Evolutionary conservation across 2,329 filamentous ascomycete species (phyloP).

Genomic region (Xylariomycetidae sp.): DNA sequence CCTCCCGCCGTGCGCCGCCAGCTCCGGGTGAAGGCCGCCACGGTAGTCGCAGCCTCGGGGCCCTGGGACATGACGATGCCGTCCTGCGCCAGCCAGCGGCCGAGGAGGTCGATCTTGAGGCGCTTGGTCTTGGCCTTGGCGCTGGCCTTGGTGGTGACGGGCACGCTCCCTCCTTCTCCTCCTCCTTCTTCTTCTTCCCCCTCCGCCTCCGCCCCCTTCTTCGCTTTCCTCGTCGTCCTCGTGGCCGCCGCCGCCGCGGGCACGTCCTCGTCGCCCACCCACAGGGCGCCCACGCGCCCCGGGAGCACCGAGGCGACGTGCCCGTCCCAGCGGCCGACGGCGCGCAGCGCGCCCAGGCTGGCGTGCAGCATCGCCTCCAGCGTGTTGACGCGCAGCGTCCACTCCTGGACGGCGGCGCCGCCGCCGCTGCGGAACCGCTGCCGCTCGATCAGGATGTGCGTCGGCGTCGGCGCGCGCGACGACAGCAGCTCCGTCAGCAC

Average conservation of each 20-base stretch:
- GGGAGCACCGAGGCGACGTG: conserved; percentile 32
- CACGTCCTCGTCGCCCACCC: conserved; percentile 3
- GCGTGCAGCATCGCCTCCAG: conserved; percentile 79
- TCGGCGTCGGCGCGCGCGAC: conserved; percentile 58
- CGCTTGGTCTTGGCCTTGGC: conserved; percentile 41
- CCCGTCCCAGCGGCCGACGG: conserved; percentile 36
- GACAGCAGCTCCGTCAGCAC: conserved; percentile 32
- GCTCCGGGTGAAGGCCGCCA: no score
- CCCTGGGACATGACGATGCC: conserved; percentile 12
- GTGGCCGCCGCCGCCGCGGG: conserved; percentile 4
- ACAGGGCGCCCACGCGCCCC: conserved; percentile 28
- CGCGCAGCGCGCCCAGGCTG: conserved; percentile 51
- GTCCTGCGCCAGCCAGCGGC: conserved; percentile 39
- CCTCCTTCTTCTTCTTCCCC: conserved; percentile 7
- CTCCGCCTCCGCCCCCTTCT: background rate
- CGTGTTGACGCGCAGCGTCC: conserved; percentile 77
- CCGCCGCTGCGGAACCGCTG: conserved; percentile 60
- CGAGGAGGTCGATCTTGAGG: conserved; percentile 58
- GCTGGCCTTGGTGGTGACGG: conserved; percentile 28
- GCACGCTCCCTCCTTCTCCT: conserved; percentile 8
- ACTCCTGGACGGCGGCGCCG: conserved; percentile 63
- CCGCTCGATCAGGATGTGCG: conserved; percentile 62
- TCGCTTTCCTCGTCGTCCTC: conserved; percentile 9
- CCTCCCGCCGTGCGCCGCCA: no score
- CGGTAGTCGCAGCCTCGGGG: conserved; percentile 6